phyloP scores from a whole-genome alignment of 306 rosid species.

The Quercus glauca region DNA sequence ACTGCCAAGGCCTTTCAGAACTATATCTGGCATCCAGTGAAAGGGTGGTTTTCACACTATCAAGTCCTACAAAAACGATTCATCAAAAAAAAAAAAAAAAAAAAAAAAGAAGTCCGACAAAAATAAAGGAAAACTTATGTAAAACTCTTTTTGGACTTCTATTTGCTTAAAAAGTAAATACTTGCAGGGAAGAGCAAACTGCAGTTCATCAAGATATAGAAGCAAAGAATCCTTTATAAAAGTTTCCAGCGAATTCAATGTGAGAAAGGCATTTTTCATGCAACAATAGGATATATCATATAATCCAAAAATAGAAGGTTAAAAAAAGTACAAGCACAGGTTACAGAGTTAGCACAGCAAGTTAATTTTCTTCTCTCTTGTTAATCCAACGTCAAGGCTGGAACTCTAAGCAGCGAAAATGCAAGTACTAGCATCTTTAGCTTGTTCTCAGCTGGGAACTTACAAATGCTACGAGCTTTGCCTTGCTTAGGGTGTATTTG shows the following conservation, averaged over 20 bases:
- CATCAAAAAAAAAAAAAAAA: too few species aligned
- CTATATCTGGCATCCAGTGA: conserved; percentile 19
- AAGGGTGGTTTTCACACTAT: conserved; percentile 4
- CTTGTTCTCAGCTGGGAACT: too few species aligned
- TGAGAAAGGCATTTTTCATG: neutral
- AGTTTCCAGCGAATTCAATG: neutral
- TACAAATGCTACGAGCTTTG: too few species aligned
- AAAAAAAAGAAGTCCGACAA: too few species aligned
- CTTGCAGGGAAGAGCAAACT: neutral
- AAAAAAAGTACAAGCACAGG: neutral
- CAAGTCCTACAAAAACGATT: conserved; percentile 7
- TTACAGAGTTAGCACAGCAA: neutral
- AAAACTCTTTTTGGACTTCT: neutral
- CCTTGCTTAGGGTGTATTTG: too few species aligned
- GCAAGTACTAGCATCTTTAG: too few species aligned
- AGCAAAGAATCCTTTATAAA: neutral
- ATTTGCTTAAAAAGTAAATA: neutral
- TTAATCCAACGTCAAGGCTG: too few species aligned
- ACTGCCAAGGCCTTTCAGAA: conserved; percentile 14
- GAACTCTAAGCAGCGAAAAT: too few species aligned
- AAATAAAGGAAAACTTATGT: neutral
- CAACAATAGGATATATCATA: neutral
- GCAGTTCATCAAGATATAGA: neutral
- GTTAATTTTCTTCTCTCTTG: neutral
- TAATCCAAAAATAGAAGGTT: neutral